A percentile compares a stretch with the other conserved stretches of the same genome.
Conservation (phyloP, 148 eudicot genomes). For the Rhododendron williamsianum region DNA sequence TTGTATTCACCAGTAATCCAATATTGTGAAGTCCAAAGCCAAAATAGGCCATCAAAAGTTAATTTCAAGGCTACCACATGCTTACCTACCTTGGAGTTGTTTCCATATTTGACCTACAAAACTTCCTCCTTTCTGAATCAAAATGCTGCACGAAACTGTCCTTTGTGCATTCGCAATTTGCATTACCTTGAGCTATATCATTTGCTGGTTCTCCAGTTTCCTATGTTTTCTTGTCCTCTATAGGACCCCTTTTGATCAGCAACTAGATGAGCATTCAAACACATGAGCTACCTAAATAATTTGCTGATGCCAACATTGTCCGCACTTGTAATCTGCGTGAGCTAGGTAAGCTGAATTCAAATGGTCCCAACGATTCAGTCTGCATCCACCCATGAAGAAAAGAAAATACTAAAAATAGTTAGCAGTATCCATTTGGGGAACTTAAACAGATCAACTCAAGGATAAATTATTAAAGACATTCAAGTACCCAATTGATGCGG, state of each 20-base stretch:
- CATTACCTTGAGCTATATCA: neutral
- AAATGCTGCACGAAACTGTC: neutral
- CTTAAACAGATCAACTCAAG: neutral
- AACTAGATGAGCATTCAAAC: neutral
- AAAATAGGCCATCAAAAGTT: neutral
- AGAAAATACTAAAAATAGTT: neutral
- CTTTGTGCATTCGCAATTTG: neutral
- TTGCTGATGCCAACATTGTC: constrained; percentile 33
- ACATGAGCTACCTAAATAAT: constrained; percentile 26
- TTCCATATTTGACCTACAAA: neutral
- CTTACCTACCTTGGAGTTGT: neutral
- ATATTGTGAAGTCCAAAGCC: neutral
- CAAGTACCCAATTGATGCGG: constrained; percentile 51
- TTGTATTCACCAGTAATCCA: neutral
- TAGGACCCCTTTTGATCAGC: neutral
- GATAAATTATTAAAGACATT: neutral
- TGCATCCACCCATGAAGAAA: constrained; percentile 19
- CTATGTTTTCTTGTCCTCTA: neutral
- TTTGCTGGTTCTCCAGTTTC: neutral
- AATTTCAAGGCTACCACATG: neutral
- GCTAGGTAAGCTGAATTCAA: constrained; percentile 37
- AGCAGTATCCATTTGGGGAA: neutral
- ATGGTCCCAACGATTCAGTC: constrained; percentile 63
- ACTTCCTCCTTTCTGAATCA: neutral
- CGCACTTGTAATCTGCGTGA: constrained; percentile 27